These are phyloP conservation scores for Schoenoplectus tabernaemontani DNA, from an alignment of 202 grass and related monocot species.

Conservation along the genomic window DNA sequence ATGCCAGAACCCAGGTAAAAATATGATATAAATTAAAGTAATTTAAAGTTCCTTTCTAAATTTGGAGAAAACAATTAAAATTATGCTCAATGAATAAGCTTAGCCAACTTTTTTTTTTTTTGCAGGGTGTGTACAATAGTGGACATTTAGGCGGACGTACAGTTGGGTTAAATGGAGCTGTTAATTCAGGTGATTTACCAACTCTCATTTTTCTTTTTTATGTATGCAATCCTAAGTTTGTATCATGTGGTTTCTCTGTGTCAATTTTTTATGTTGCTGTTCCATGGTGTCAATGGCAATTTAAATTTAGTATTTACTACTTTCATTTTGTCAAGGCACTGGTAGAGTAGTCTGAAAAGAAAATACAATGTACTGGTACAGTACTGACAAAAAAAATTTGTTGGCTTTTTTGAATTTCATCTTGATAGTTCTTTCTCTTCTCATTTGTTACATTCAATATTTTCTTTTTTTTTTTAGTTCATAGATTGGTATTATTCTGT, in stretches of 20 bases:
- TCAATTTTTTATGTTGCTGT: background rate
- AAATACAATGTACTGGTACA: background rate
- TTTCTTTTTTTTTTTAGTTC: background rate
- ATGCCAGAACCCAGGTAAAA: conserved; percentile 56
- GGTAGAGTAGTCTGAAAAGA: background rate
- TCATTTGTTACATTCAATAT: background rate
- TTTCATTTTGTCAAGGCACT: background rate
- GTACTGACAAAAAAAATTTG: background rate
- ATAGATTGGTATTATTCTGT: background rate
- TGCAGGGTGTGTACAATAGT: conserved; percentile 39
- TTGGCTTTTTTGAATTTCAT: background rate
- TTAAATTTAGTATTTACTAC: background rate
- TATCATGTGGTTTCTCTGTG: background rate
- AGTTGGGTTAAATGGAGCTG: conserved; percentile 35
- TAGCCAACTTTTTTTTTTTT: background rate
- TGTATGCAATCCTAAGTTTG: background rate
- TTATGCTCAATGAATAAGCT: background rate
- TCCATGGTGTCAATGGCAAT: background rate
- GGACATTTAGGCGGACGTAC: conserved; percentile 39
- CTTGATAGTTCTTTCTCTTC: background rate
- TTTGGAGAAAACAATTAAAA: background rate
- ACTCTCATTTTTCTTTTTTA: background rate
- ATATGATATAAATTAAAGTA: background rate
- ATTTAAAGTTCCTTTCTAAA: background rate
- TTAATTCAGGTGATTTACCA: conserved; percentile 46